Conservation (phyloP, 257 asterid species). For the Petunia axillaris region DNA sequence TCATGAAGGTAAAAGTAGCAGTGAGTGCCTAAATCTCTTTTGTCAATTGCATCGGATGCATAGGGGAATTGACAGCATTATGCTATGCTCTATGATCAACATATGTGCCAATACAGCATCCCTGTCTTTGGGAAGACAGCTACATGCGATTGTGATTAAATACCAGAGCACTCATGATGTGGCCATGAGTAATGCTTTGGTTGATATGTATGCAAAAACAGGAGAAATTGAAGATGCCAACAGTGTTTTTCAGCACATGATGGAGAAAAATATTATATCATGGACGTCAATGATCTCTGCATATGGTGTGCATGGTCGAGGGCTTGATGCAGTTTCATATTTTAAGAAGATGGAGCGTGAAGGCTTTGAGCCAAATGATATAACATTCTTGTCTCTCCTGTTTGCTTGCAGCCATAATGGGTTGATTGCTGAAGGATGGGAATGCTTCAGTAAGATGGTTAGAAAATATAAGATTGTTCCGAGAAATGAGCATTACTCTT, state of each 20-base stretch:
- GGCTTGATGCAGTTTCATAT: constrained; percentile 47
- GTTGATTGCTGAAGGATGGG: constrained; percentile 49
- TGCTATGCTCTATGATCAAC: constrained; percentile 55
- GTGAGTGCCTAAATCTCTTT: constrained; percentile 44
- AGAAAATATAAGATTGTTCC: constrained; percentile 41
- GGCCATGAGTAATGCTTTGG: constrained; percentile 49
- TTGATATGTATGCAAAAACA: constrained; percentile 70
- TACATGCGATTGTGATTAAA: constrained; percentile 47
- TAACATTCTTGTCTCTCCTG: constrained; percentile 53
- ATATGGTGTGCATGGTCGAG: constrained; percentile 51
- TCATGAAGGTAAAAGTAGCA: constrained; percentile 38
- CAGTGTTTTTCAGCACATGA: constrained; percentile 52
- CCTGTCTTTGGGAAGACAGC: constrained; percentile 49
- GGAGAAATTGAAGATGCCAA: constrained; percentile 54
- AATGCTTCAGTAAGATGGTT: constrained; percentile 47
- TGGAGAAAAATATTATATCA: constrained; percentile 50
- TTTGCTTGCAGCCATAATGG: constrained; percentile 65
- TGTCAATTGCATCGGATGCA: constrained; percentile 33
- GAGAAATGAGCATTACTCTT: constrained; percentile 50
- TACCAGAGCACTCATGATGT: constrained; percentile 36
- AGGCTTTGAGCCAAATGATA: constrained; percentile 55
- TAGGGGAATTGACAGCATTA: constrained; percentile 37
- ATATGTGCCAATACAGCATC: constrained; percentile 53
- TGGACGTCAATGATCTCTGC: constrained; percentile 66
- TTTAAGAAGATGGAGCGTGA: constrained; percentile 48